phyloP scores from a whole-genome alignment of 345 rosid genomes.

The Trapa incisa region DNA sequence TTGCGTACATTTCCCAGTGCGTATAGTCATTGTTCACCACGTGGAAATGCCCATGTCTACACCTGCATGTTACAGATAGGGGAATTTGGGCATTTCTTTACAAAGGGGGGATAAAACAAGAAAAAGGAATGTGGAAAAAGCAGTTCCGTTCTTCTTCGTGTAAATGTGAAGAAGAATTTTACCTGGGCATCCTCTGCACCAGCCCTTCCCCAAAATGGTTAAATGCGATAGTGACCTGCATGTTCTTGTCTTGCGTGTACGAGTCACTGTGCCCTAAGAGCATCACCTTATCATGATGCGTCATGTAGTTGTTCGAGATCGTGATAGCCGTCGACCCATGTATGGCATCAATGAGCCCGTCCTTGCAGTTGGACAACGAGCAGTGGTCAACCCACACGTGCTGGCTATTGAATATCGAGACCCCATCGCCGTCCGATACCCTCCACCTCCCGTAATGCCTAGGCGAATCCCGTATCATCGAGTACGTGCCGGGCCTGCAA shows the following conservation, averaged over 20 bases:
- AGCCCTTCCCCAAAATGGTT: constrained; percentile 82
- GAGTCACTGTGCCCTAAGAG: constrained; percentile 61
- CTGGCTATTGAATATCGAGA: constrained; percentile 39
- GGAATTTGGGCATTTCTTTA: no score
- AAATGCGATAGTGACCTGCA: constrained; percentile 76
- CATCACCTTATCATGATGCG: constrained; percentile 82
- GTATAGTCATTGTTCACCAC: constrained; percentile 84
- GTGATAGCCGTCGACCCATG: constrained; percentile 77
- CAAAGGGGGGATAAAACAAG: not conserved
- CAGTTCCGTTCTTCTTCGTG: no score
- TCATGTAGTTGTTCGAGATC: constrained; percentile 66
- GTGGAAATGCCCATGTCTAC: constrained; percentile 71
- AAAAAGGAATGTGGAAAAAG: not conserved
- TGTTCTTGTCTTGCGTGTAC: constrained; percentile 47
- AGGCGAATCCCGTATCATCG: constrained; percentile 42
- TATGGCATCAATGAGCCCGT: constrained; percentile 67
- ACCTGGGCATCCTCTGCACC: constrained; percentile 87
- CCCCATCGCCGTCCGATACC: constrained; percentile 55
- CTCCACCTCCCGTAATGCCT: constrained; percentile 44
- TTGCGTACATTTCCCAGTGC: constrained; percentile 81
- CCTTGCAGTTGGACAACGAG: constrained; percentile 58
- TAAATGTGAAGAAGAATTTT: not conserved
- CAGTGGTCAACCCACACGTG: constrained; percentile 71
- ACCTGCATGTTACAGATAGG: constrained; percentile 21
- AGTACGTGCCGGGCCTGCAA: constrained; percentile 37